A percentile compares a stretch with the other conserved stretches of the same genome.
phyloP scores from a whole-genome alignment of 345 rosid species.

The Eucalyptus sideroxylon region DNA sequence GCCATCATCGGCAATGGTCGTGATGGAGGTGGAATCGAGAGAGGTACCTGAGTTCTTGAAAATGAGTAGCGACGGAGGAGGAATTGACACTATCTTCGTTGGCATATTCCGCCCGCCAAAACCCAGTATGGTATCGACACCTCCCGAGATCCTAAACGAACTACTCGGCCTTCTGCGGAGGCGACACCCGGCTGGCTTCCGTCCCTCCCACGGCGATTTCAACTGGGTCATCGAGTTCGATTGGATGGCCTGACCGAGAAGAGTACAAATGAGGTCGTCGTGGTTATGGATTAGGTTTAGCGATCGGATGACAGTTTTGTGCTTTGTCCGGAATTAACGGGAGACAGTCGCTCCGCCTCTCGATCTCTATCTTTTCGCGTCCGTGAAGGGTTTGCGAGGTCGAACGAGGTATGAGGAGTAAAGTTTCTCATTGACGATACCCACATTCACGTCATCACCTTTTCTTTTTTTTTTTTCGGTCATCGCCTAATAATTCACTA shows the following conservation, averaged over 20 bases:
- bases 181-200: accelerated
- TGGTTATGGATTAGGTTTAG: not conserved
- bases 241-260: not conserved
- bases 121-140: not conserved
- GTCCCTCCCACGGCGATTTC: not conserved
- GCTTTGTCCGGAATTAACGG: accelerated
- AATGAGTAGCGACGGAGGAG: not conserved
- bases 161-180: not conserved
- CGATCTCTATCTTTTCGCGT: not conserved
- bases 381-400: not conserved
- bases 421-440: not conserved
- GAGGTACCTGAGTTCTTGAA: not conserved
- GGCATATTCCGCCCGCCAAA: not conserved
- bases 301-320: not conserved
- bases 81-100: accelerated
- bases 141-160: accelerated
- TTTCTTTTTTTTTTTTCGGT: accelerated
- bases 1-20: accelerated
- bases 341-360: not conserved
- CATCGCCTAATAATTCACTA: not conserved
- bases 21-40: not conserved
- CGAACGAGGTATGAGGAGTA: accelerated
- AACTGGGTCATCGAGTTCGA: not conserved
- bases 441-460: not conserved
- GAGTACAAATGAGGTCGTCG: not conserved